Conservation (phyloP, 192 early-diverging fungal species). For the Coemansia sp. region DNA sequence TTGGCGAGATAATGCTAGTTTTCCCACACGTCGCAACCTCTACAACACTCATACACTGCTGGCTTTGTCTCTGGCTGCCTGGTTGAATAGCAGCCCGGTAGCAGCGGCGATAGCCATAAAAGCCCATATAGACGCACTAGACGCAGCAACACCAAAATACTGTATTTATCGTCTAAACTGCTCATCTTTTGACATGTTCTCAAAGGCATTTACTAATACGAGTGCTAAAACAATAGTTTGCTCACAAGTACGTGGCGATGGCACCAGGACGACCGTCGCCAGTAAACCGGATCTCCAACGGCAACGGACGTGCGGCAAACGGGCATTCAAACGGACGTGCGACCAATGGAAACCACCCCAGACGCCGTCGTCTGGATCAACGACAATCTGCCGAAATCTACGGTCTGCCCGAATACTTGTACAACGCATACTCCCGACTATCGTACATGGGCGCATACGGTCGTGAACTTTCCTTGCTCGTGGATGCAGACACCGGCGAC, state of each 20-base stretch:
- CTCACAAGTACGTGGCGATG: background rate
- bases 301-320: constrained; percentile 6
- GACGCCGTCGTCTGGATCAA: constrained; percentile 7
- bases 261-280: constrained; percentile 23
- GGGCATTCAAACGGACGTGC: background rate
- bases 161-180: background rate
- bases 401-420: constrained; percentile 37
- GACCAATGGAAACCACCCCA: background rate
- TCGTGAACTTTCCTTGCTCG: constrained; percentile 13
- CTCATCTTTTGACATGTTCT: too few relatives aligned
- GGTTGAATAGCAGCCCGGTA: too few relatives aligned
- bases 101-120: too few relatives aligned
- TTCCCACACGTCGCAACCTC: background rate
- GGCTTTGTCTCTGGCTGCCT: background rate
- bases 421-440: constrained; percentile 19
- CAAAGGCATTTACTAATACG: too few relatives aligned
- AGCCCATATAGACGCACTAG: too few relatives aligned
- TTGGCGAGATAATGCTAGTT: constrained; percentile 1
- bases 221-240: background rate
- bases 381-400: constrained; percentile 2
- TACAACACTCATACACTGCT: background rate
- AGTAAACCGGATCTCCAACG: constrained; percentile 4
- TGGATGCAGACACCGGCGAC: constrained; percentile 17
- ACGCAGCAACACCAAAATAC: background rate
- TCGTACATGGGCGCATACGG: background rate